Conservation (phyloP, 345 rosid species). For the Cardamine occulta region DNA sequence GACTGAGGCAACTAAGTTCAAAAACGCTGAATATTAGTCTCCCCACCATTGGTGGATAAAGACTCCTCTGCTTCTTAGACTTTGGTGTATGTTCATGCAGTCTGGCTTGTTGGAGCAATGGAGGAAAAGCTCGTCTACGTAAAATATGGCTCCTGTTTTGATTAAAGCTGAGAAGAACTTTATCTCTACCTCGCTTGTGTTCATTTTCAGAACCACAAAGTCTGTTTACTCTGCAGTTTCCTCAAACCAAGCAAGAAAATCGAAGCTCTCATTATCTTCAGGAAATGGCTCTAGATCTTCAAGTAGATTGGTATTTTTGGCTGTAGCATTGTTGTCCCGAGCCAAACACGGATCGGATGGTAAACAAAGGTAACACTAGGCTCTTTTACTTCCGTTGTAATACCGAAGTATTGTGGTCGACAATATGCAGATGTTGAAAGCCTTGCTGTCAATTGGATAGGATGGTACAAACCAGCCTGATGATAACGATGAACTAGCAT, state of each 20-base stretch:
- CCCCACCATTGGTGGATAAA: slow-evolving; percentile 82
- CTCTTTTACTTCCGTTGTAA: slow-evolving; percentile 59
- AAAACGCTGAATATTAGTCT: slow-evolving; percentile 28
- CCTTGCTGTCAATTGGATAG: slow-evolving; percentile 59
- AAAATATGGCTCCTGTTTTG: slow-evolving; percentile 65
- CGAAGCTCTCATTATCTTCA: slow-evolving; percentile 60
- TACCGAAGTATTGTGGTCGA: slow-evolving; percentile 70
- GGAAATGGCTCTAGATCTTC: slow-evolving; percentile 55
- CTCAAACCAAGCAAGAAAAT: slow-evolving; percentile 70
- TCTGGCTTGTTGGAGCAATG: slow-evolving; percentile 52
- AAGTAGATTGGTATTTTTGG: slow-evolving; percentile 6
- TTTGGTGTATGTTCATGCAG: slow-evolving; percentile 56
- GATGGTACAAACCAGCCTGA: slow-evolving; percentile 60
- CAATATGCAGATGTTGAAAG: slow-evolving; percentile 64
- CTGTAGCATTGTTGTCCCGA: slow-evolving; percentile 41
- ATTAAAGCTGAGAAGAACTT: slow-evolving; percentile 56
- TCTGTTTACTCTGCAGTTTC: slow-evolving; percentile 68
- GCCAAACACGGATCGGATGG: slow-evolving; percentile 72
- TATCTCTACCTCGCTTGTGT: slow-evolving; percentile 54
- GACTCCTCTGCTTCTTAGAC: slow-evolving; percentile 65
- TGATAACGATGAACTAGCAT: background rate
- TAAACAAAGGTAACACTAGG: slow-evolving; percentile 73
- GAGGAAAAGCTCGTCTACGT: slow-evolving; percentile 66
- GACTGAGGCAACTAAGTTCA: background rate
- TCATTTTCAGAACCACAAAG: slow-evolving; percentile 75